Conservation (phyloP, 805 yeast species). For the Zygosaccharomyces lentus region DNA sequence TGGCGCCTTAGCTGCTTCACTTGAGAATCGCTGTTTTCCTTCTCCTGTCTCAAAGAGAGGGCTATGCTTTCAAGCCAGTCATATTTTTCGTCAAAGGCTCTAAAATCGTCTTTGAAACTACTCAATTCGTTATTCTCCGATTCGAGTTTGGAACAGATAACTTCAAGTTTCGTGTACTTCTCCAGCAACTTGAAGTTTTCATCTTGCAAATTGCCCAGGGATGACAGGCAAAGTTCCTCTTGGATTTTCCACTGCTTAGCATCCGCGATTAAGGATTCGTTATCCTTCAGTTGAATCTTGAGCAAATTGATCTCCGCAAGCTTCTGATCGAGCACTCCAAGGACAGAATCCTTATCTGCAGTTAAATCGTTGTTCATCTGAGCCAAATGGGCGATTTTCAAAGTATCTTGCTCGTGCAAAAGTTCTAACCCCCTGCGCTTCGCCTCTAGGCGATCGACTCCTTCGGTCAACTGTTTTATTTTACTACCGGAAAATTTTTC, state of each 20-base stretch:
- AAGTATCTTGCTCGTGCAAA: background rate
- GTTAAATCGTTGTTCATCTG: background rate
- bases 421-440: background rate
- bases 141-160: background rate
- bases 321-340: background rate
- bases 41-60: background rate
- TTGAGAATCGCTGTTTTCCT: conserved; percentile 1
- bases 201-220: background rate
- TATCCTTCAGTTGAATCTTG: background rate
- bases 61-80: conserved; percentile 4
- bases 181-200: background rate
- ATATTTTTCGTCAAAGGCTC: conserved; percentile 1
- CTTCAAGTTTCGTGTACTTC: background rate
- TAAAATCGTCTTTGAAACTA: background rate
- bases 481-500: background rate
- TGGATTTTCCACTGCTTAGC: background rate
- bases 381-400: background rate
- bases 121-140: background rate
- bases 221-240: background rate
- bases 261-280: background rate
- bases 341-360: background rate
- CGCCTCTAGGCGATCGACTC: background rate
- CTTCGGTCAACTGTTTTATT: background rate
- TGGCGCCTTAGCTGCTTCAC: background rate
- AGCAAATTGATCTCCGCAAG: background rate